Evolutionary conservation across 805 yeast genomes (phyloP), one percentile per base, ranked within the genome.

Genomic region (Barnettozyma botsteinii): DNA sequence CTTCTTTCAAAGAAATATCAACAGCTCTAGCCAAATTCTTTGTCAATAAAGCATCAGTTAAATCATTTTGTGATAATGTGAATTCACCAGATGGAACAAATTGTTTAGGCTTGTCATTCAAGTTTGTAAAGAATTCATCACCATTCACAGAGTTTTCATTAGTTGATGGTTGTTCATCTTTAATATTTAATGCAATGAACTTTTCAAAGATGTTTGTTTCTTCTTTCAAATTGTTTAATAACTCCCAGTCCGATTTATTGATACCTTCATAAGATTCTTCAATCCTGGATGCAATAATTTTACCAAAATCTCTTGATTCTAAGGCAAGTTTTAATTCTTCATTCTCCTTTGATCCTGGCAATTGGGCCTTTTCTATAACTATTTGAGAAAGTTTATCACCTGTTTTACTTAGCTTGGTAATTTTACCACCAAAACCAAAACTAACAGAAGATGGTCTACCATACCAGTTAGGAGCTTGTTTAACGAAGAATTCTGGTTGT

Each of bases 401-500:
- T 35, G 67, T 65, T 38, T 61, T 62, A 9, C 60, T 53, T 23
- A 81, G 77, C 11, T 69, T 60, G 4, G 83, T 89, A 30, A 93
- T 60, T 64, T 86, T 87, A 38, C 96, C 95, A 45, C 98, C 98
- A 65, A 88, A 91, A 0, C 95, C 98, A 71, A 94, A 93, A 3
- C 78, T 67, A 12, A 82, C 96, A 35, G 81, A 70, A 5, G 75
- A 70, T 11, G 87, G 87, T 49, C 82, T 72, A 46, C 76, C 75
- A 45, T 86, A 73, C 98, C 98, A 93, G 43, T 69, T 62, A 36
- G 99, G 98, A 17, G 97, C 93, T 64, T 88, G 95, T 47, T 73
- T 69, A 23, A 76, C 69, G 30, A 73, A 73, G 51, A 81, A 81
- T 26, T 76, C 75, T 10, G 96, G 93, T 50, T 81, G 85, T 53